A percentile compares a stretch with the other conserved stretches of the same genome.
Evolutionary conservation across 306 rosid species (phyloP).

Genomic region (barrel medic (Medicago truncatula)): MtrunA17r5.0-ANR NC_053045.1:36195001-36195500

Average conservation of each 20-base stretch:
- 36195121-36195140: constrained; percentile 19
- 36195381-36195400: constrained; percentile 98
- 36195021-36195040: constrained; percentile 15
- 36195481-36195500: constrained; percentile 56
- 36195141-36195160: constrained; percentile 22
- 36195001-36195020: constrained; percentile 38
- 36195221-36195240: constrained; percentile 15
- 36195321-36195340: constrained; percentile 35
- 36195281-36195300: constrained; percentile 3
- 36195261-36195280: constrained; percentile 26
- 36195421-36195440: constrained; percentile 84
- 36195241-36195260: constrained; percentile 11
- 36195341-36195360: constrained; percentile 52
- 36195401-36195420: constrained; percentile 78
- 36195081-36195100: constrained; percentile 17
- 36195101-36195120: constrained; percentile 31
- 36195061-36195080: constrained; percentile 17
- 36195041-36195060: neutral
- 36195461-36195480: constrained; percentile 61
- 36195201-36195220: neutral
- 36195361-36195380: constrained; percentile 91
- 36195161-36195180: constrained; percentile 15
- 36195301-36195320: constrained; percentile 21
- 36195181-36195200: constrained; percentile 36
- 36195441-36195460: constrained; percentile 95